These are phyloP conservation scores for Westerdykella ornata DNA, from an alignment of 2,329 filamentous ascomycete species.

Conservation along the genomic window DNA sequence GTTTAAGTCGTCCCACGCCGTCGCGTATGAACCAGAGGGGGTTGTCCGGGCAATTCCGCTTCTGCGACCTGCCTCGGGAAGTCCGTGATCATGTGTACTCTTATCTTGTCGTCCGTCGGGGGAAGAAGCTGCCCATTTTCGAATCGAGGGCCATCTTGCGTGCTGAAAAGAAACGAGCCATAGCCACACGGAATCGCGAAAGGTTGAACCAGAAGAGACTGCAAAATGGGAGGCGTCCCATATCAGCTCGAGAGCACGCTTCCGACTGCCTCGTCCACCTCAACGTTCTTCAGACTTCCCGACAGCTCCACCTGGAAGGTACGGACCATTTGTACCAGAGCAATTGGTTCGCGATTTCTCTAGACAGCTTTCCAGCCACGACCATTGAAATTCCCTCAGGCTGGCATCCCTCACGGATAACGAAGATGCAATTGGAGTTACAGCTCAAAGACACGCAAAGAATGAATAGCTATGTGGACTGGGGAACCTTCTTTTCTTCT, in stretches of 20 bases:
- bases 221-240: slow-evolving; percentile 15
- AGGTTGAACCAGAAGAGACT: slow-evolving; percentile 20
- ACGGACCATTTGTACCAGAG: slow-evolving; percentile 22
- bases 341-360: slow-evolving; percentile 26
- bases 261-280: slow-evolving; percentile 17
- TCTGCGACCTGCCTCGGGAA: slow-evolving; percentile 23
- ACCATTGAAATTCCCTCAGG: slow-evolving; percentile 20
- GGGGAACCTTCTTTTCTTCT: slow-evolving; percentile 19
- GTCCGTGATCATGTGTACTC: slow-evolving; percentile 26
- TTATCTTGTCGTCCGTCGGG: slow-evolving; percentile 18
- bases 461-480: slow-evolving; percentile 30
- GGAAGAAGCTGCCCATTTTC: slow-evolving; percentile 12
- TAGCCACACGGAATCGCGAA: slow-evolving; percentile 16
- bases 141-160: slow-evolving; percentile 21
- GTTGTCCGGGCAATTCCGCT: slow-evolving; percentile 17
- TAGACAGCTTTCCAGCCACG: slow-evolving; percentile 18
- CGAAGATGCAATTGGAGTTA: slow-evolving; percentile 20
- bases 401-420: slow-evolving; percentile 21
- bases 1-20: no score
- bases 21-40: no score
- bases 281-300: slow-evolving; percentile 19
- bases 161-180: slow-evolving; percentile 20
- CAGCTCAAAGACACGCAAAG: slow-evolving; percentile 27
- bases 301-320: slow-evolving; percentile 17
- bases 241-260: slow-evolving; percentile 9